Evolutionary conservation across 768 basidiomycete species (phyloP).

Genomic region (Hemileccinum rubropunctum): DNA sequence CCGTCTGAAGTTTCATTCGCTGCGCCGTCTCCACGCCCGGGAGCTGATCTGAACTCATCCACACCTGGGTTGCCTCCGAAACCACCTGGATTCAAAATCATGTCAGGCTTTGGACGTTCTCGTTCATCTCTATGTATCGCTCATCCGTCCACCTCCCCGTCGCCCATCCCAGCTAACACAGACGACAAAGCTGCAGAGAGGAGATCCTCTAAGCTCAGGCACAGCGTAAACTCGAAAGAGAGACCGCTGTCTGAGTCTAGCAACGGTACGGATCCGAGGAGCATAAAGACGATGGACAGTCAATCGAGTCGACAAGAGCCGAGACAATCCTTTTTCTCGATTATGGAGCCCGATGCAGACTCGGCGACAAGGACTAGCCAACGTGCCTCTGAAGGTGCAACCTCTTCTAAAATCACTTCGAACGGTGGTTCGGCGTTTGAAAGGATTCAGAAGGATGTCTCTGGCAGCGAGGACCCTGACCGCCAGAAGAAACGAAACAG

Average conservation of each 20-base stretch:
- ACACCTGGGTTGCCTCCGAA: conserved; percentile 30
- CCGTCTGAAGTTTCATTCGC: conserved; percentile 58
- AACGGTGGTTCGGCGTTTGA: conserved; percentile 7
- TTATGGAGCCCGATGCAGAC: conserved; percentile 28
- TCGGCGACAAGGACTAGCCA: conserved; percentile 14
- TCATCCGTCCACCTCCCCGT: conserved; percentile 28
- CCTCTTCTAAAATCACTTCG: conserved; percentile 14
- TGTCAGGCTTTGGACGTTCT: conserved; percentile 63
- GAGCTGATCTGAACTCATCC: conserved; percentile 42
- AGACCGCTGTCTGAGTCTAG: conserved; percentile 61
- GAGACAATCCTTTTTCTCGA: conserved; percentile 35
- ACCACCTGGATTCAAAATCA: conserved; percentile 61
- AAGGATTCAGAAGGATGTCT: conserved; percentile 8
- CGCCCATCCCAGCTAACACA: conserved; percentile 25
- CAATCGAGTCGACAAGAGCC: conserved; percentile 39
- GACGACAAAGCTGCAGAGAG: conserved; percentile 24
- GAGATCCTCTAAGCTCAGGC: conserved; percentile 36
- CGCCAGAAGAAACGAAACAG: conserved; percentile 28
- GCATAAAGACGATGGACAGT: conserved; percentile 54
- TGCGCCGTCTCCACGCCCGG: conserved; percentile 46
- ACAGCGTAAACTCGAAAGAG: conserved; percentile 38
- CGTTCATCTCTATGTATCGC: conserved; percentile 53
- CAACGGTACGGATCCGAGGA: conserved; percentile 54
- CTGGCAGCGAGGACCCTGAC: conserved; percentile 13
- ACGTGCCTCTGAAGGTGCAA: conserved; percentile 19